These are phyloP conservation scores for Alternaria metachromatica DNA, from an alignment of 2,329 filamentous ascomycete species.

Conservation along the genomic window DNA sequence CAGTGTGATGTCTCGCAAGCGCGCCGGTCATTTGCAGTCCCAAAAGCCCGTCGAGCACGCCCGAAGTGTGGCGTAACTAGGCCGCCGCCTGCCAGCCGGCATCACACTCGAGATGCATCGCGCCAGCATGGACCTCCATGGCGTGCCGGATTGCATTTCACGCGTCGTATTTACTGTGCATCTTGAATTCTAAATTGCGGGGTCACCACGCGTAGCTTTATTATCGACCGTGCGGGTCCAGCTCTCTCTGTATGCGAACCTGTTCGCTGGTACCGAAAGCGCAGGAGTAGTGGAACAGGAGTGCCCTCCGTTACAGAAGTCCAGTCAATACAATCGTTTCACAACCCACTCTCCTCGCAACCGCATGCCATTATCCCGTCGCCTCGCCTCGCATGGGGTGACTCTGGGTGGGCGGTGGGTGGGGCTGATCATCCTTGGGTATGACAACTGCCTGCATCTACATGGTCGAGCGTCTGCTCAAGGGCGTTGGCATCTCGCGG, in stretches of 20 bases:
- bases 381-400: conserved; percentile 1
- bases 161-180: conserved; percentile 6
- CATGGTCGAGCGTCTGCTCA: background rate
- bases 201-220: conserved; percentile 30
- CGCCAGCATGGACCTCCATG: conserved; percentile 18
- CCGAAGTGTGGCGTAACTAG: conserved; percentile 6
- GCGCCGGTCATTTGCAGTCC: background rate
- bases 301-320: conserved; percentile 19
- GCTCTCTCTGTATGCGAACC: conserved; percentile 27
- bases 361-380: conserved; percentile 6
- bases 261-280: conserved; percentile 29
- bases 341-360: conserved; percentile 6
- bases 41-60: background rate
- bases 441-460: conserved; percentile 2
- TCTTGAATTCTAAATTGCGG: conserved; percentile 41
- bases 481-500: conserved; percentile 26
- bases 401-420: background rate
- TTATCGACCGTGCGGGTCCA: conserved; percentile 16
- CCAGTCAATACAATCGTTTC: conserved; percentile 17
- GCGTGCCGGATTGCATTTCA: conserved; percentile 13
- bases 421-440: background rate
- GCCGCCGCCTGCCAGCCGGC: background rate
- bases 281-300: conserved; percentile 27
- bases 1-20: conserved; percentile 13
- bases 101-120: conserved; percentile 4